These are phyloP conservation scores for Brassica hybrid DNA, from an alignment of 441 rosid species.

Conservation along the genomic window DNA sequence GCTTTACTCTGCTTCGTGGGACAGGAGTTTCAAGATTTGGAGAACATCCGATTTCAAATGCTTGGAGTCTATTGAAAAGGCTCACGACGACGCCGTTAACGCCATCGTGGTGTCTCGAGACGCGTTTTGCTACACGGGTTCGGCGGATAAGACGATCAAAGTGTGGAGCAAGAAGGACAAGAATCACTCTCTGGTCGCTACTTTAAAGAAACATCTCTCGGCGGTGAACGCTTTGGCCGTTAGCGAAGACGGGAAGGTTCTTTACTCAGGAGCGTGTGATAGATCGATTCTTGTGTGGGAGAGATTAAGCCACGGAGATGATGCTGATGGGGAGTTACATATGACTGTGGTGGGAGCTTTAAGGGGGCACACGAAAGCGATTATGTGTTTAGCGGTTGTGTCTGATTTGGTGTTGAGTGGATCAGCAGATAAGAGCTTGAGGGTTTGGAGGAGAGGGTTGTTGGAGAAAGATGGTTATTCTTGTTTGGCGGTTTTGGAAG, in stretches of 20 bases:
- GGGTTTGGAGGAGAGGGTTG: conserved; percentile 65
- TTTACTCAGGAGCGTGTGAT: conserved; percentile 84
- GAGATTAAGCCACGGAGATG: conserved; percentile 30
- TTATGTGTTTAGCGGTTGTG: conserved; percentile 63
- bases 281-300: conserved; percentile 77
- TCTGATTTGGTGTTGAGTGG: conserved; percentile 66
- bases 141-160: conserved; percentile 78
- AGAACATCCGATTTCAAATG: conserved; percentile 62
- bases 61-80: conserved; percentile 61
- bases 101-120: conserved; percentile 58
- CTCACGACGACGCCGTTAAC: conserved; percentile 79
- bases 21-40: conserved; percentile 77
- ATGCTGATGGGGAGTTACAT: conserved; percentile 23
- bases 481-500: conserved; percentile 69
- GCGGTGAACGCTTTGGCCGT: conserved; percentile 74
- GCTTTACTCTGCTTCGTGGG: conserved; percentile 83
- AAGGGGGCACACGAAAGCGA: conserved; percentile 69
- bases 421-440: conserved; percentile 66
- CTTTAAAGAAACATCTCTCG: conserved; percentile 64
- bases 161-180: conserved; percentile 57
- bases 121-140: conserved; percentile 70
- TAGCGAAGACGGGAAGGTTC: conserved; percentile 56
- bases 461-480: conserved; percentile 44
- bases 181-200: conserved; percentile 50
- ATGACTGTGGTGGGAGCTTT: conserved; percentile 71